Conservation (phyloP, 208 protist species). For the Wallacemonas collosoma region DNA sequence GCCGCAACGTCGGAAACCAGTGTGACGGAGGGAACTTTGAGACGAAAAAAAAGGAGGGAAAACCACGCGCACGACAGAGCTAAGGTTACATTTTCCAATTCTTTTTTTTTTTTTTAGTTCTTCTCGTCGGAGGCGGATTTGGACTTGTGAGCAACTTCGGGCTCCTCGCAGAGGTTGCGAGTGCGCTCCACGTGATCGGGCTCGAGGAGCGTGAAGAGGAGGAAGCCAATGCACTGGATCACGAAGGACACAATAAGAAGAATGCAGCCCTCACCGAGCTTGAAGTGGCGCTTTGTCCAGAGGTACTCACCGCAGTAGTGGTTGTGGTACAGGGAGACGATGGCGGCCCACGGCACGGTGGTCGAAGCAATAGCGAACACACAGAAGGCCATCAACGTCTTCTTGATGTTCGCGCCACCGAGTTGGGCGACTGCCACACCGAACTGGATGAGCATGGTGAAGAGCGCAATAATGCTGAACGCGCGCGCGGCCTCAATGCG, state of each 20-base stretch:
- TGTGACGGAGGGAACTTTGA: background rate
- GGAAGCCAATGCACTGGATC: conserved; percentile 44
- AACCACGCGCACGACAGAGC: background rate
- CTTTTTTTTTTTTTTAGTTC: conserved; percentile 11
- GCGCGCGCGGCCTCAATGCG: conserved; percentile 58
- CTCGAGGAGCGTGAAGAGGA: conserved; percentile 53
- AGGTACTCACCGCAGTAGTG: conserved; percentile 52
- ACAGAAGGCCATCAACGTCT: conserved; percentile 25
- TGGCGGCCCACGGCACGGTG: conserved; percentile 51
- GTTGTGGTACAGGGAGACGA: conserved; percentile 57
- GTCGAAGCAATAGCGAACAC: conserved; percentile 47
- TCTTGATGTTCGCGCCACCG: conserved; percentile 42
- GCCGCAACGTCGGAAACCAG: background rate
- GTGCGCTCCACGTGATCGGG: conserved; percentile 18
- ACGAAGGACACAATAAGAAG: conserved; percentile 47
- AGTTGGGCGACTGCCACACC: conserved; percentile 38
- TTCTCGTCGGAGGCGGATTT: conserved; percentile 20
- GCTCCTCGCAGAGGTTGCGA: background rate
- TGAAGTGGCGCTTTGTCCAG: conserved; percentile 29
- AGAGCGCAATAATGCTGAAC: conserved; percentile 57
- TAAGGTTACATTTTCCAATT: background rate
- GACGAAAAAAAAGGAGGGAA: background rate
- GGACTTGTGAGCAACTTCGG: conserved; percentile 8
- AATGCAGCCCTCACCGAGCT: conserved; percentile 51
- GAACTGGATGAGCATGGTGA: conserved; percentile 36